Base-by-base conservation (phyloP, 352 stramenopile species). In the Globisporangium cederbergense region DNA sequence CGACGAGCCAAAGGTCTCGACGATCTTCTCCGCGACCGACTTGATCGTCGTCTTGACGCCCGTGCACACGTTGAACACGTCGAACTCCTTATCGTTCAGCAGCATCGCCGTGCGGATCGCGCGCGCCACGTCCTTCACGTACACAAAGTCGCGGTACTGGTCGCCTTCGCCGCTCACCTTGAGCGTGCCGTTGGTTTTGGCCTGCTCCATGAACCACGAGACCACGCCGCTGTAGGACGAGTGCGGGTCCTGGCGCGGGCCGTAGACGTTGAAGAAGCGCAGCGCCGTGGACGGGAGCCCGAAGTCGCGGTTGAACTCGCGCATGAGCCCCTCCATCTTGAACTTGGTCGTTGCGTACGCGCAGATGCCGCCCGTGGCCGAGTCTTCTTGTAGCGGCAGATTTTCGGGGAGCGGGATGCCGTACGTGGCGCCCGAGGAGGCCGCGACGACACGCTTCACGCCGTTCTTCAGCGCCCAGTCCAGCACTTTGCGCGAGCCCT, bases 141-240 rank as follows among this genome's bases (percentile, higher is more conserved):
- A 95, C 62, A 95, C 84, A 66, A 95, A 95, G 68, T 95, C 86
- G 14, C 86, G 83, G 73, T 90, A 92, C 59, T 94, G 86, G 25
- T 89, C 78, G 30, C 83, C 86, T 14, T 89, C 77, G 20, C 86
- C 86, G 3, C 80, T 89, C 40, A 94, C 79, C 71, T 91, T 91
- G 64, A 94, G 67, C 18, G 81, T 89, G 52, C 82, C 83, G 65
- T 94, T 90, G 66, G 83, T 90, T 70, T 88, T 88, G 36, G 86
- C 83, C 73, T 92, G 81, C 66, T 94, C 86, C 86, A 94, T 94
- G 68, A 94, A 91, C 83, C 81, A 91, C 46, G 86, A 91, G 30
- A 94, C 80, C 32, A 94, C 86, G 16, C 86, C 86, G 56, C 83
- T 91, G 73, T 94, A 92, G 16, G 81, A 89, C 61, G 86, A 94